Base-by-base conservation (phyloP, 2,329 filamentous ascomycete species). In the Huntiella savannae region DNA sequence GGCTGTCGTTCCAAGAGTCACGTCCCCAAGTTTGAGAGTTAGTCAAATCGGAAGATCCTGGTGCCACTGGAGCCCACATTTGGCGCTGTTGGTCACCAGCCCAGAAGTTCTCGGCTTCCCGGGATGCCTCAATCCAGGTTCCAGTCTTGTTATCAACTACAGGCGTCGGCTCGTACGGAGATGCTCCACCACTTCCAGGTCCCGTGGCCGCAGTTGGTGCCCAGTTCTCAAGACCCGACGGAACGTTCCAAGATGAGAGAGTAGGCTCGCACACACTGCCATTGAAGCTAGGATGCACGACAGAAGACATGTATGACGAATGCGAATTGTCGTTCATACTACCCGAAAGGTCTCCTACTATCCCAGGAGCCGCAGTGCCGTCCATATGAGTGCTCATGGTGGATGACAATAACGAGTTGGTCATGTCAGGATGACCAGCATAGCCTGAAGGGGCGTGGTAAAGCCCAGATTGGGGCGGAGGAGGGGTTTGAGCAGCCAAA, bases 161-260 rank as follows among this genome's bases (percentile, higher is more conserved):
- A 5, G 48, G 35, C 6, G 48, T 49, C 5, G 48, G 44, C n/a
- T 49, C 36, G 12, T 49, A 49, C 4, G 48, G 48, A 33, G 48
- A 49, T 2, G 40, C 48, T 6, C 48, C 48, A 19, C 44, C 43
- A 5, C 32, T 43, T 6, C 40, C 40, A 19, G 37, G 28, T 5
- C 15, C 40, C 3, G 32, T 13, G 11, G 39, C 17, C 11, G 41
- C 34, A 17, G 41, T 44, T 22, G 46, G 44, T 10, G 44, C 13
- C 48, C 48, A 49, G 4, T 36, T 15, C 5, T 49, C 48, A 7
- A 41, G n/a, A 6, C 37, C 36, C 5, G 43, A 37, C 3, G 43
- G 33, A 16, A 49, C 48, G 22, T 47, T 41, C 48, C 48, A 49
- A 13, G 34, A 15, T 6, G 32, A 28, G 3, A 49, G 16, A 33